Evolutionary conservation across 2,329 filamentous ascomycete species (phyloP), one percentile per base, ranked within the genome.

Genomic region (Aureobasidium namibiae): DNA sequence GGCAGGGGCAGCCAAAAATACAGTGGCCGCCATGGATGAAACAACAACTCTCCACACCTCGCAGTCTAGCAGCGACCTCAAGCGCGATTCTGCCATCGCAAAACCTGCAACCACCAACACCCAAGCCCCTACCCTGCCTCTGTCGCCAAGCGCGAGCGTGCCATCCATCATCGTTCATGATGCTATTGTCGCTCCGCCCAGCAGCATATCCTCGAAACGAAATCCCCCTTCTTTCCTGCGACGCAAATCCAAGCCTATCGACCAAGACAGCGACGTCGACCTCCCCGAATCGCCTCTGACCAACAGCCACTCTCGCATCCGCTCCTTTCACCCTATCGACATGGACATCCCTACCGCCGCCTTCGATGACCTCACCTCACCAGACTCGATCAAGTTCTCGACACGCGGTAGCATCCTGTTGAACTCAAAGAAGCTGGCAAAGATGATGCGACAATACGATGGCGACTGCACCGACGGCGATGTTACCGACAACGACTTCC

Each of bases 361-460:
- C 39, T 69, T 85, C 29, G 76, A 76, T n/a, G 80, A 79, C 36
- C 65, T 82, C 58, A 75, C 74, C 16, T 70, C 72, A n/a, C 71
- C 76, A 38, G 75, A 76, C 56, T 75, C 78, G 41, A 70, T 86
- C 62, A 76, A 79, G 46, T 86, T 86, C 65, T 84, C 82, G 13
- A 82, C 80, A 59, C 74, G 82, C 59, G 83, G 83, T 54, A 85
- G 82, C 70, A 75, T 85, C 69, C 69, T 85, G 62, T 69, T 82
- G 63, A 79, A 77, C 33, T 80, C 79, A 11, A 78, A 78, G 68
- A 78, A 76, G 23, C 33, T 26, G 36, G 65, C 65, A 46, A 65
- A 67, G 11, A 61, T 70, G 59, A 65, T 70, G 42, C 60, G 62
- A 4, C 61, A 63, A 26, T 62, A 65, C 60, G 67, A 62, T n/a